Percentiles rank a stretch among this genome's conserved stretches.
Evolutionary conservation across 1,139 yeast genomes (phyloP).

Genomic region (Hyphopichia burtonii): DNA sequence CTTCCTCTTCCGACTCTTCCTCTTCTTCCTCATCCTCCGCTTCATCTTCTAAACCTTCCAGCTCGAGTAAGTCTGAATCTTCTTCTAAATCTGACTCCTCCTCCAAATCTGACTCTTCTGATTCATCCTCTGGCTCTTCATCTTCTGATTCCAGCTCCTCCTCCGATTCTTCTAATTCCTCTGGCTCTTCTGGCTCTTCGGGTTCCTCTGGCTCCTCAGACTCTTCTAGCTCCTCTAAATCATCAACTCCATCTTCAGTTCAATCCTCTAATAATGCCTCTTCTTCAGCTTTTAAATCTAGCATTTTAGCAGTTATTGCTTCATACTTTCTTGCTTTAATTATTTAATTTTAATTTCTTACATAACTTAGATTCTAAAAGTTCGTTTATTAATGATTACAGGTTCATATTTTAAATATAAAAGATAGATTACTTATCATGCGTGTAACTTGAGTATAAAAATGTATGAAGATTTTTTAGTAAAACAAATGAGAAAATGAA

Average conservation of each 20-base stretch:
- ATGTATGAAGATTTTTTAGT: not conserved
- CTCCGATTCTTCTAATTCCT: not conserved
- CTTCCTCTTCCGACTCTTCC: constrained; percentile 3
- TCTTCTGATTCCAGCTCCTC: constrained; percentile 4
- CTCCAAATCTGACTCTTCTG: constrained; percentile 3
- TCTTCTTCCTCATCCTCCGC: constrained; percentile 2
- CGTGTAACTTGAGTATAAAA: not conserved
- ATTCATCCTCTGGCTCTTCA: constrained; percentile 2
- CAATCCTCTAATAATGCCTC: constrained; percentile 2
- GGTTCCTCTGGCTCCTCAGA: constrained; percentile 8
- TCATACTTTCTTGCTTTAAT: not conserved
- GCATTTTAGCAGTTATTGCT: not conserved
- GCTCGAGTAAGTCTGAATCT: constrained; percentile 2
- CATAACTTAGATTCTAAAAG: not conserved
- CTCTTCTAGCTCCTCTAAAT: constrained; percentile 4
- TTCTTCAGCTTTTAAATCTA: constrained; percentile 2
- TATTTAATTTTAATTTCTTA: not conserved
- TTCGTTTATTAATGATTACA: not conserved
- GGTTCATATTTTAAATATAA: too few relatives aligned
- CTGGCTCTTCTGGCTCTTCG: not conserved
- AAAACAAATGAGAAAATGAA: not conserved
- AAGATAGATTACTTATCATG: too few relatives aligned
- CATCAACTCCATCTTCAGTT: constrained; percentile 3
- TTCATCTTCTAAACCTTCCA: too few relatives aligned
- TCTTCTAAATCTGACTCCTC: constrained; percentile 3